Conservation (phyloP, 257 asterid genomes). For the Datura wrightii region DNA sequence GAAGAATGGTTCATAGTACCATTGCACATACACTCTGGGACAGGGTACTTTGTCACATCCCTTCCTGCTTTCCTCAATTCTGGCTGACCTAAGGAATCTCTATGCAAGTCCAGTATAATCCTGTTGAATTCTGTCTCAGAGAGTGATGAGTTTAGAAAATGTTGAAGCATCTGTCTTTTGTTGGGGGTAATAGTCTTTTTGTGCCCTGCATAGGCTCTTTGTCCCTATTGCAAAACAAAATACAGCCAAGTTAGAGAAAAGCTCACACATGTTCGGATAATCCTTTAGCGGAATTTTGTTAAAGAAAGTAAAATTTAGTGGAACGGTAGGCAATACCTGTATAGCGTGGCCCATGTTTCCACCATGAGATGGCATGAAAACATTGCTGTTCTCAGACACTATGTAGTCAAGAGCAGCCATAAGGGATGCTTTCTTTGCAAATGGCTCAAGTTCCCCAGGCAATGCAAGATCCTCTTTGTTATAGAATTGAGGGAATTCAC, state of each 20-base stretch:
- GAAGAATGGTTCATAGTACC: conserved; percentile 39
- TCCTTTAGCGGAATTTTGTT: not conserved
- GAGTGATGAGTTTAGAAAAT: conserved; percentile 74
- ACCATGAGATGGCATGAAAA: conserved; percentile 98
- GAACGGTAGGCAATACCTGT: conserved; percentile 61
- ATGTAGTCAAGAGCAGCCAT: conserved; percentile 94
- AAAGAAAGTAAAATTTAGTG: not conserved
- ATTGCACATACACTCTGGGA: conserved; percentile 96
- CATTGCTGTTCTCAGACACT: conserved; percentile 83
- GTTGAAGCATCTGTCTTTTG: conserved; percentile 83
- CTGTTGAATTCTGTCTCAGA: conserved; percentile 64
- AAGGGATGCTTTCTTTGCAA: conserved; percentile 67
- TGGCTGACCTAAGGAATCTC: conserved; percentile 85
- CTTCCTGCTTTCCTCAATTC: conserved; percentile 74
- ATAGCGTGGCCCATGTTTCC: conserved; percentile 97
- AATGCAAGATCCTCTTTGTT: conserved; percentile 86
- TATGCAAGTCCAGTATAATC: conserved; percentile 68
- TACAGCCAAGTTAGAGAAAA: not conserved
- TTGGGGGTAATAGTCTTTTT: conserved; percentile 87
- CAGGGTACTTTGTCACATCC: conserved; percentile 87
- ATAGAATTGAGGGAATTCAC: conserved; percentile 73
- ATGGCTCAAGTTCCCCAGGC: conserved; percentile 85
- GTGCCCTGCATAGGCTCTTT: conserved; percentile 91
- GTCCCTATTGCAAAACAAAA: conserved; percentile 61
- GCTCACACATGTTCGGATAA: not conserved